Percentiles rank a stretch among this genome's conserved stretches.
Evolutionary conservation across 2,329 filamentous ascomycete species (phyloP).

Genomic region (Aspergillus sp.): DNA sequence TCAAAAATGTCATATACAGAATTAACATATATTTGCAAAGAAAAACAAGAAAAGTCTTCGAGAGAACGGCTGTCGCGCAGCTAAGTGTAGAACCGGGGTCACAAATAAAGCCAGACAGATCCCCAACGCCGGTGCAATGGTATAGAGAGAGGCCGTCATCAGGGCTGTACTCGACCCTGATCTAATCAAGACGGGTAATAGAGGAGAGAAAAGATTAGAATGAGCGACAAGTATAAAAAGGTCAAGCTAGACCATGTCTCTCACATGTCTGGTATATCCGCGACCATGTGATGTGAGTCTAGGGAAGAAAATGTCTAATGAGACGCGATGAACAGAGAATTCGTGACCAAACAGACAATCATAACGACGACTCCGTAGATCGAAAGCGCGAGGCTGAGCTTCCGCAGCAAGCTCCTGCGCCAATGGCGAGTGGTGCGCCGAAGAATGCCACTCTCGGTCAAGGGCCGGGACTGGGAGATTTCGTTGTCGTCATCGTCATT

Average conservation of each 20-base stretch:
- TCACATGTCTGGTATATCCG: neutral
- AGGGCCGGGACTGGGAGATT: slow-evolving; percentile 38
- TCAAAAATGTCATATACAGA: too few relatives aligned
- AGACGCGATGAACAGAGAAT: slow-evolving; percentile 72
- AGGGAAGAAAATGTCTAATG: slow-evolving; percentile 47
- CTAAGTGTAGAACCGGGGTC: neutral
- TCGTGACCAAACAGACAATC: slow-evolving; percentile 81
- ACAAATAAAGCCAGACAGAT: slow-evolving; percentile 1
- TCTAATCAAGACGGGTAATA: slow-evolving; percentile 2
- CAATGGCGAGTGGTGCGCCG: slow-evolving; percentile 63
- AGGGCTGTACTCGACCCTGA: neutral
- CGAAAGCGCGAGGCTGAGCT: slow-evolving; percentile 70
- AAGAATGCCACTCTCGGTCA: slow-evolving; percentile 58
- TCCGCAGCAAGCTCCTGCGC: slow-evolving; percentile 65
- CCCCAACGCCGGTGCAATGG: slow-evolving; percentile 18
- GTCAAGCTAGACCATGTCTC: neutral
- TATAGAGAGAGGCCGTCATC: slow-evolving; percentile 5
- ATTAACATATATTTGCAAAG: neutral
- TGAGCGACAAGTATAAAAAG: neutral
- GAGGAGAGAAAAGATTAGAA: neutral
- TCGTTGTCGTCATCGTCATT: slow-evolving; percentile 35
- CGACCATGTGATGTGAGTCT: neutral
- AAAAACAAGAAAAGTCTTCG: neutral
- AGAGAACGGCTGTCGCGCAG: neutral
- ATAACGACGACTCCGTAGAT: slow-evolving; percentile 87